Base-by-base conservation (phyloP, 2,329 filamentous ascomycete genomes). In the Zopfia rhizophila region DNA sequence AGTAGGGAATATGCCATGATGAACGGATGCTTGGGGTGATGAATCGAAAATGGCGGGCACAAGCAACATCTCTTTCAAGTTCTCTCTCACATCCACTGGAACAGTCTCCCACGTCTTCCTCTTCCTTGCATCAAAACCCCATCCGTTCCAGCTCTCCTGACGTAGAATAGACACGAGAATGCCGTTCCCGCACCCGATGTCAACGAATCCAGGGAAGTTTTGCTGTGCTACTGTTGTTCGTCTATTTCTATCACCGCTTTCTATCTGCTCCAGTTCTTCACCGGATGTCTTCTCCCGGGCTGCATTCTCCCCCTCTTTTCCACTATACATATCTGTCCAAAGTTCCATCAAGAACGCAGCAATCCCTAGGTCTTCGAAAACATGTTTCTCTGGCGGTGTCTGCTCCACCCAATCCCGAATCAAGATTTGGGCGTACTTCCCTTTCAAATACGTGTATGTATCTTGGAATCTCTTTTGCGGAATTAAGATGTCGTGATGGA, bases 141-240 rank as follows among this genome's bases (percentile, higher is more conserved):
- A 95, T 16, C 94, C 94, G 0, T 67, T 58, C 70, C 91, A 97
- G 8, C 91, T 91, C 72, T 97, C 92, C 48, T 81, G 75, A 11
- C 85, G 80, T 4, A 99, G 81, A 25, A 99, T 83, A 65, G 95
- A 84, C 6, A 96, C 90, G 1, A 99, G 81, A 3, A 99, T 78
- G 1, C 94, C 94, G 64, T 97, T 99, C 2, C 94, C 94, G 66
- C 94, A 97, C 4, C 93, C 94, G 32, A 99, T 91, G 64, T 99
- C 94, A 14, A 97, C 89, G 62, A 97, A 99, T 0, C 93, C 92
- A 0, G 91, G 90, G 60, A 96, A 97, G 0, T 56, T 50, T 0
- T 52, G 30, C 31, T 67, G 61, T 7, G 53, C 48, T 2, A 38
- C 30, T 13, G 7, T 30, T 17, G 37, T 31, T n/a, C 44, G 31